These are phyloP conservation scores for Protea cynaroides DNA, from an alignment of 164 flowering plant species.

Conservation along the genomic window DNA sequence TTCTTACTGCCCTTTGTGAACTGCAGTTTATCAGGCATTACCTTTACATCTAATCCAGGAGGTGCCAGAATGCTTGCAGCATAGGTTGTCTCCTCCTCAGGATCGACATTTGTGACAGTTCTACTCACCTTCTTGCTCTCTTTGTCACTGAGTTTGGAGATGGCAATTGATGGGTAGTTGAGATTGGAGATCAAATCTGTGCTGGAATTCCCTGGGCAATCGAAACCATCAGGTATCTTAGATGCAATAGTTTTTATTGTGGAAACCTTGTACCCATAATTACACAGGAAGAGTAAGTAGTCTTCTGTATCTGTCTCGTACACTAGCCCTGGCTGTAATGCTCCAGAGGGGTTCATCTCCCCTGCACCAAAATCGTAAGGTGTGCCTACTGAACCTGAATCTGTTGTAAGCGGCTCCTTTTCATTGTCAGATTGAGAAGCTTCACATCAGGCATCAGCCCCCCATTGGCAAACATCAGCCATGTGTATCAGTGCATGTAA, in stretches of 20 bases:
- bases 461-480: neutral
- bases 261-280: conserved; percentile 39
- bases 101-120: conserved; percentile 56
- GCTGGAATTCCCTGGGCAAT: conserved; percentile 44
- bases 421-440: conserved; percentile 52
- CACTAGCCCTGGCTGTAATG: conserved; percentile 68
- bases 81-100: conserved; percentile 37
- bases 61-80: conserved; percentile 38
- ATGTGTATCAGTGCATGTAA: conserved; percentile 2
- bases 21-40: conserved; percentile 43
- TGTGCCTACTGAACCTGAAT: conserved; percentile 46
- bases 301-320: conserved; percentile 51
- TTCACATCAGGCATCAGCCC: conserved; percentile 20
- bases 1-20: conserved; percentile 37
- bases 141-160: conserved; percentile 32
- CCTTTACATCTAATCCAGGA: conserved; percentile 34
- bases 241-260: conserved; percentile 37
- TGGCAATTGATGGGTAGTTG: conserved; percentile 77
- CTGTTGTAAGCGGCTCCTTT: conserved; percentile 36
- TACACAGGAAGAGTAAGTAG: conserved; percentile 57
- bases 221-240: conserved; percentile 30
- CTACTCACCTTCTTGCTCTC: conserved; percentile 42
- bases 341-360: conserved; percentile 42
- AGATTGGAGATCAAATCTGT: conserved; percentile 47
- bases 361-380: conserved; percentile 75